Evolutionary conservation across 176 grass and related monocot genomes (phyloP).

Genomic region (Oryza coarctata): DNA sequence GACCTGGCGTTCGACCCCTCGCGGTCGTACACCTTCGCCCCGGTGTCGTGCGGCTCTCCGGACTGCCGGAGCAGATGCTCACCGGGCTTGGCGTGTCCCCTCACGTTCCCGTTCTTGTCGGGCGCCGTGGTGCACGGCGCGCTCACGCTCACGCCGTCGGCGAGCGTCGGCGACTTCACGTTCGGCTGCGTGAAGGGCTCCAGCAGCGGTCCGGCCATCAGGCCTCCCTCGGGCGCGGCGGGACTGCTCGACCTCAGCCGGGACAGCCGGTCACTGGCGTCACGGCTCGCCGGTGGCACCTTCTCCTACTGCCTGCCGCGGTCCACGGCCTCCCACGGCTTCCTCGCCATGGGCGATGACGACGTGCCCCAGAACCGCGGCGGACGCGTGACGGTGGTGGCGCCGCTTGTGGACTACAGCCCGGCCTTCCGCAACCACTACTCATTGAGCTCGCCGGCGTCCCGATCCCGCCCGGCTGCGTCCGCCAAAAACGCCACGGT

Average conservation of each 20-base stretch:
- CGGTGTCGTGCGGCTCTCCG: background rate
- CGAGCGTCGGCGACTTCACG: background rate
- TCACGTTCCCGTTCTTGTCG: too few relatives aligned
- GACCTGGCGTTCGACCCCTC: background rate
- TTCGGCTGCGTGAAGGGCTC: background rate
- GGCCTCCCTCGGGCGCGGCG: background rate
- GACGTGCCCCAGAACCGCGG: background rate
- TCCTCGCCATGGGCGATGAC: constrained; percentile 36
- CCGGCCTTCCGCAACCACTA: background rate
- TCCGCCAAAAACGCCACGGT: background rate
- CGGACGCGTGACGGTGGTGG: background rate
- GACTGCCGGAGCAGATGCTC: background rate
- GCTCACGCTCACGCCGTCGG: background rate
- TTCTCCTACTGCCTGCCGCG: constrained; percentile 77
- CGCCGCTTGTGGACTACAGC: background rate
- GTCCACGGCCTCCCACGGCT: constrained; percentile 20
- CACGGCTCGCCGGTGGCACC: constrained; percentile 16
- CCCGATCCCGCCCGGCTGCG: background rate
- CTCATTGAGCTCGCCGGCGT: constrained; percentile 1
- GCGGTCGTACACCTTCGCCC: background rate
- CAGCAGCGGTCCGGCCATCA: too few relatives aligned
- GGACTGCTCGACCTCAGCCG: constrained; percentile 49
- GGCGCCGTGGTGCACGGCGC: background rate
- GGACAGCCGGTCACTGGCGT: constrained; percentile 42
- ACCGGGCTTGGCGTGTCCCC: too few relatives aligned